A percentile compares a stretch with the other conserved stretches of the same genome.
Evolutionary conservation across 352 stramenopile genomes (phyloP).

Genomic region (Globisporangium viniferum): DNA sequence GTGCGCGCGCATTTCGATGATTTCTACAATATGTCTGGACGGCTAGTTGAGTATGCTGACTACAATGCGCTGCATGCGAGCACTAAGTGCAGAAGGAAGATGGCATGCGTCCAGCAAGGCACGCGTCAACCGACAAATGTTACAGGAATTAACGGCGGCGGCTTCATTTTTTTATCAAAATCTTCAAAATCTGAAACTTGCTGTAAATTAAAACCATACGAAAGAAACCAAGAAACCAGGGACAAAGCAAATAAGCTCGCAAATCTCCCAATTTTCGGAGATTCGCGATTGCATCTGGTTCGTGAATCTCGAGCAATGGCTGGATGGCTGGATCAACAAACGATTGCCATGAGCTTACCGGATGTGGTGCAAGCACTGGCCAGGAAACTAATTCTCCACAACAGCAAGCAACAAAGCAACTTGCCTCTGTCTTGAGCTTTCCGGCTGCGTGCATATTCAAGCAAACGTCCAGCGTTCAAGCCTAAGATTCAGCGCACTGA

Average conservation of each 20-base stretch:
- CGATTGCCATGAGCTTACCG: neutral
- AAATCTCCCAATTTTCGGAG: neutral
- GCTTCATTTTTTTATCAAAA: neutral
- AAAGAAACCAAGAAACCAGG: neutral
- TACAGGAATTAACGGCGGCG: neutral
- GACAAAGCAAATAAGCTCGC: neutral
- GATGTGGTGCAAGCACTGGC: neutral
- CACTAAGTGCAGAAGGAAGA: neutral
- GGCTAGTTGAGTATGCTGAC: neutral
- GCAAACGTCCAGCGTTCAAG: neutral
- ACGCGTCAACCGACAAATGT: neutral
- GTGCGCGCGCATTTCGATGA: neutral
- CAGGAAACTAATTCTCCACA: neutral
- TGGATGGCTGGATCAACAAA: neutral
- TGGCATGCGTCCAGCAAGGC: neutral
- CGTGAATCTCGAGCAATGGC: neutral
- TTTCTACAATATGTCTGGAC: neutral
- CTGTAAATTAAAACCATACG: neutral
- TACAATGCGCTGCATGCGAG: neutral
- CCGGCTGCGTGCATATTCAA: neutral
- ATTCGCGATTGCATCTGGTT: slow-evolving; percentile 4
- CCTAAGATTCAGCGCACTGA: slow-evolving; percentile 2
- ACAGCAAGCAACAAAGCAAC: neutral
- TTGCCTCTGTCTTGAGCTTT: neutral
- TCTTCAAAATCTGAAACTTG: neutral